phyloP scores from a whole-genome alignment of 306 rosid species.

The Inga oerstediana region DNA sequence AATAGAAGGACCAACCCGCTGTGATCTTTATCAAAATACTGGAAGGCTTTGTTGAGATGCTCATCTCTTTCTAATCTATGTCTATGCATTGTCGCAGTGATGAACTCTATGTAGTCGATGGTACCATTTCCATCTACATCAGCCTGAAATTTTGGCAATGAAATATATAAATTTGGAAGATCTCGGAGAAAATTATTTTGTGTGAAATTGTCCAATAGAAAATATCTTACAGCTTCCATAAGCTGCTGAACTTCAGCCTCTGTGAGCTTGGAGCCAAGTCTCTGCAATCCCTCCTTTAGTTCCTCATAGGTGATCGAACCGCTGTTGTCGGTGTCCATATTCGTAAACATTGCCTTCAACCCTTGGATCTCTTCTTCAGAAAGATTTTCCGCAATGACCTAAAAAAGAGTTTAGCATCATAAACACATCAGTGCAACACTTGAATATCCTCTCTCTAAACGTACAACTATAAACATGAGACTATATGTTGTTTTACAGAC shows the following conservation, averaged over 20 bases:
- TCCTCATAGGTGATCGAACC: slow-evolving; percentile 93
- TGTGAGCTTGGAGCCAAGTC: slow-evolving; percentile 86
- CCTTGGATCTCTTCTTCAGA: slow-evolving; percentile 93
- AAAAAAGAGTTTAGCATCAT: slow-evolving; percentile 3
- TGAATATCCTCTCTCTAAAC: neutral
- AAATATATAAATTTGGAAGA: neutral
- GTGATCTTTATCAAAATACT: slow-evolving; percentile 79
- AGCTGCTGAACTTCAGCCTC: slow-evolving; percentile 89
- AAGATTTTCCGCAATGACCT: slow-evolving; percentile 94
- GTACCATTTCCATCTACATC: slow-evolving; percentile 92
- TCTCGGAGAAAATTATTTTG: neutral
- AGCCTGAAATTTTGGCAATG: slow-evolving; percentile 53
- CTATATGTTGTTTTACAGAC: neutral
- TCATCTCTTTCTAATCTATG: slow-evolving; percentile 88
- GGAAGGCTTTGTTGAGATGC: slow-evolving; percentile 84
- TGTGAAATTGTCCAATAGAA: neutral
- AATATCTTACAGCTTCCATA: slow-evolving; percentile 83
- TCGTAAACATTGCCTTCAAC: slow-evolving; percentile 83
- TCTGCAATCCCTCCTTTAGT: slow-evolving; percentile 80
- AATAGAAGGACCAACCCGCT: slow-evolving; percentile 67
- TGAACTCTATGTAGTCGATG: slow-evolving; percentile 88
- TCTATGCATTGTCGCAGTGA: slow-evolving; percentile 96
- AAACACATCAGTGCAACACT: neutral
- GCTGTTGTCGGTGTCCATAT: slow-evolving; percentile 85
- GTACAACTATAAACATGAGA: neutral